Evolutionary conservation across 2,329 filamentous ascomycete genomes (phyloP), one percentile per base, ranked within the genome.

Genomic region (Xylariaceae sp.): DNA sequence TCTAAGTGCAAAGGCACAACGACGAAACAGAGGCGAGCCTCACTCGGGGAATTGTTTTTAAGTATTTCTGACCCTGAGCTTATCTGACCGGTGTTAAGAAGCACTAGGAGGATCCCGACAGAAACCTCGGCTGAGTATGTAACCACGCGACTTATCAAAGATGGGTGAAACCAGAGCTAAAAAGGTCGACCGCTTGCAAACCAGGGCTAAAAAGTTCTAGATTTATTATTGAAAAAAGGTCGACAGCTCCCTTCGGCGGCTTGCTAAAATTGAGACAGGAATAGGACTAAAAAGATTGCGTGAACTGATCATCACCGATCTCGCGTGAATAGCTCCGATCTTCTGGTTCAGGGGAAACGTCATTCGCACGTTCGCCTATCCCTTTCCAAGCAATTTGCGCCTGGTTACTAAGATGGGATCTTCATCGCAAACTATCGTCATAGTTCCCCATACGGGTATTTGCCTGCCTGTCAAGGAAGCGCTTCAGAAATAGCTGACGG

Each of bases 281-380:
- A 26, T 62, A 60, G 57, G 53, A 51, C 2, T 14, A 37, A 47
- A 42, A 1, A 5, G 26, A 23, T 50, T 42, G 50, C 42, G 40
- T 32, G 23, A 48, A 54, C 49, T 50, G 60, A 55, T 50, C 54
- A 48, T 58, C 42, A 52, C 59, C 64, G 60, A 68, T 66, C 52
- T 44, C 56, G 54, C 52, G 56, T 50, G 43, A 56, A 48, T 40
- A 58, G 40, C 44, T 47, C 65, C 64, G 64, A 65, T 67, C 56
- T 49, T 46, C 44, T 54, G 54, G 59, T 49, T 56, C 50, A 45
- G 40, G 42, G 43, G 45, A 61, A 59, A 69, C 65, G 66, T 68
- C 67, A 69, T 68, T 40, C 48, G 32, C 57, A 48, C 32, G 56
- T 54, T 55, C 32, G 14, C 32, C 32, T 37, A 37, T 12, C 32